Conservation (phyloP, 495 filamentous ascomycete species). For the Aspergillus avenaceus region DNA sequence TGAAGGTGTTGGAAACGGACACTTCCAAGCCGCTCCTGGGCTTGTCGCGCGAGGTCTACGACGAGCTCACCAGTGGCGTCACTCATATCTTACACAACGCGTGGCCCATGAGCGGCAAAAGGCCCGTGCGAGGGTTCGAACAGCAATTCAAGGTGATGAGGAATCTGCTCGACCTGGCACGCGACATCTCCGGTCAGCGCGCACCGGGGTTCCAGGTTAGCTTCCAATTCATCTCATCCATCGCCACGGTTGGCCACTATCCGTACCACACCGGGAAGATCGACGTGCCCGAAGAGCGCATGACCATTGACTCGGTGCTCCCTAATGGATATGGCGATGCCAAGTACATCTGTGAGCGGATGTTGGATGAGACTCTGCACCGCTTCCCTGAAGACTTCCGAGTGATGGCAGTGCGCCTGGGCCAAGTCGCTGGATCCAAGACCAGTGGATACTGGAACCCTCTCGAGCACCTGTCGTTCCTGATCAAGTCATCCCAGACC, state of each 20-base stretch:
- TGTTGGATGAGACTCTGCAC: constrained; percentile 44
- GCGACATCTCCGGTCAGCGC: constrained; percentile 17
- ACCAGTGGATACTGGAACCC: constrained; percentile 49
- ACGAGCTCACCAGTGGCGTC: constrained; percentile 29
- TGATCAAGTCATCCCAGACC: constrained; percentile 48
- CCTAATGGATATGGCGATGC: constrained; percentile 45
- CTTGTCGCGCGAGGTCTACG: constrained; percentile 33
- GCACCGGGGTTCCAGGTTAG: constrained; percentile 19
- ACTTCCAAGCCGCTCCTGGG: constrained; percentile 41
- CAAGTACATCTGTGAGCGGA: constrained; percentile 43
- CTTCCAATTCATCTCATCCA: constrained; percentile 54
- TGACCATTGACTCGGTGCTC: constrained; percentile 28
- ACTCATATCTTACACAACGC: constrained; percentile 55
- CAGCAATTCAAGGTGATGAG: constrained; percentile 43
- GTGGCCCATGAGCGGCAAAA: constrained; percentile 50
- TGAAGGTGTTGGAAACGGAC: constrained; percentile 28
- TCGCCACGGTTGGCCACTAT: constrained; percentile 43
- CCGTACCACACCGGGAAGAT: constrained; percentile 19
- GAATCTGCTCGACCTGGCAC: constrained; percentile 44
- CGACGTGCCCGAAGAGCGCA: constrained; percentile 21
- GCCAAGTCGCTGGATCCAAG: constrained; percentile 46
- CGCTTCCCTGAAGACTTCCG: constrained; percentile 33
- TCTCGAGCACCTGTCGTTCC: constrained; percentile 40
- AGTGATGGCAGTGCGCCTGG: constrained; percentile 38
- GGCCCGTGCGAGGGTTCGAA: constrained; percentile 40